These are phyloP conservation scores for Pinus albicaulis DNA, from an alignment of 75 land plant species.

Conservation along the genomic window DNA sequence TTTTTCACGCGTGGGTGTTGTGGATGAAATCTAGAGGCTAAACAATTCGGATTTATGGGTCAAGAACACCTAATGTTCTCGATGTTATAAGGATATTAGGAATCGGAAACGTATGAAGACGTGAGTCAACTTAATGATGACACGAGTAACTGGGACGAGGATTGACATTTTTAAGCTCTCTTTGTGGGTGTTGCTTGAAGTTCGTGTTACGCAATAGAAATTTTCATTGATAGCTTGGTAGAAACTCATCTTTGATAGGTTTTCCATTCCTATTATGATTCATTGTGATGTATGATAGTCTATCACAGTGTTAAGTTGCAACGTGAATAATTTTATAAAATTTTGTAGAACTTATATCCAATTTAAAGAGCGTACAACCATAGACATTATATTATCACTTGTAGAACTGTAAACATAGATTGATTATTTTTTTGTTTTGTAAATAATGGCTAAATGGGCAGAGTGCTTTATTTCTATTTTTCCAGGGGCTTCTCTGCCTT, in stretches of 20 bases:
- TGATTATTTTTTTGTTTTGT: background rate
- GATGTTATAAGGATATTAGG: no score
- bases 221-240: background rate
- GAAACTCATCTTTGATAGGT: background rate
- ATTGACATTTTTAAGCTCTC: background rate
- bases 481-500: background rate
- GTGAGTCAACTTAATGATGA: no score
- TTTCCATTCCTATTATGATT: background rate
- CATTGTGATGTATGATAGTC: background rate
- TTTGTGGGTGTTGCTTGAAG: no score
- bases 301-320: background rate
- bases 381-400: background rate
- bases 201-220: background rate
- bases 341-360: background rate
- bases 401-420: background rate
- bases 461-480: background rate
- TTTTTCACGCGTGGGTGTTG: background rate
- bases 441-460: background rate
- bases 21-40: no score
- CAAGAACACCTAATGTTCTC: no score
- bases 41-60: background rate
- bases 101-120: no score
- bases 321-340: background rate
- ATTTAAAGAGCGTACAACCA: background rate
- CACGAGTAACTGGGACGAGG: background rate